Evolutionary conservation across 1,284 basidiomycete genomes (phyloP), one percentile per base, ranked within the genome.

Genomic region (Leccinum ponderosum): DNA sequence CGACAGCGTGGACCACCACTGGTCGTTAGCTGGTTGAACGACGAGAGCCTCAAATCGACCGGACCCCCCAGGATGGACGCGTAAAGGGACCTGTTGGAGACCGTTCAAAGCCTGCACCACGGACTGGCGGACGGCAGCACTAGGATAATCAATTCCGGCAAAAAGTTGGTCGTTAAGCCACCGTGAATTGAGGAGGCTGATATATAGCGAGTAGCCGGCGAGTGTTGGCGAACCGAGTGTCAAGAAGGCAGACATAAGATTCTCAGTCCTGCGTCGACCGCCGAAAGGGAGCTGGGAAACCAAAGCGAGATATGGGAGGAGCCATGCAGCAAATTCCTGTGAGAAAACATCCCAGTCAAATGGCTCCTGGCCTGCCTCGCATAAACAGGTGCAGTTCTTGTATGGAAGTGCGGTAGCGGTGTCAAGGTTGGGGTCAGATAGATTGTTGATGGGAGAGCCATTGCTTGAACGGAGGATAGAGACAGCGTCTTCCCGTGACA

Each of bases 261-360:
- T 72, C n/a, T 76, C 69, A 8, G 37, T 56, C 22, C 62, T 65
- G 42, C 59, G 60, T 1, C 7, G 57, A 27, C 74, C 69, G 11
- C 78, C 78, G 42, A 79, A 81, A 2, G 80, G 80, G 4, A 81
- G 71, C 53, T 81, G 80, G 0, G 80, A 80, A 11, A 81, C 55
- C 1, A 72, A 64, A 2, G 80, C 77, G 8, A 81, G 75, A 69
- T 78, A 81, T 14, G 80, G 81, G 0, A 82, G 62, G 2, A 81
- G 70, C 80, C 81, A 81, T 0, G 75, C 69, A 11, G 76, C 69
- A 63, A 77, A 79, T 47, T 79, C 72, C 57, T 78, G 75, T 0
- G 77, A 75, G 60, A 82, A 81, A 5, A 62, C 12, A 22, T 14
- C 58, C 81, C 78, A 80, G 4, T 61, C 29, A 78, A 79, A 7